A percentile compares a stretch with the other conserved stretches of the same genome.
phyloP scores from a whole-genome alignment of 306 rosid species.

The Lotus japonicus region DNA sequence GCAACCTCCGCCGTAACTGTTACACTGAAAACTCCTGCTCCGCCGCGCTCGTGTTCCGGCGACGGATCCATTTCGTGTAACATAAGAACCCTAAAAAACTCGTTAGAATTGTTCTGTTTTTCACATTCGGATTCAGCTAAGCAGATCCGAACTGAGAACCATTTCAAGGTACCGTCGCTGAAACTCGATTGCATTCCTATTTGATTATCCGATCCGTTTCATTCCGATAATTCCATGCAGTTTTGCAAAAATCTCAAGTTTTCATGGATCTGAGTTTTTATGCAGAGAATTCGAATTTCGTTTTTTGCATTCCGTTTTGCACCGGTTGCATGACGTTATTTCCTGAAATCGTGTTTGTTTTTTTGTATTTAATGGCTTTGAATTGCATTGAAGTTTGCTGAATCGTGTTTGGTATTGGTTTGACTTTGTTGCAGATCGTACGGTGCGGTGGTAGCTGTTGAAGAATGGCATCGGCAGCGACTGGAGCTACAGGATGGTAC shows the following conservation, averaged over 20 bases:
- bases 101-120: background rate
- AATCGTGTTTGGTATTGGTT: background rate
- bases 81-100: background rate
- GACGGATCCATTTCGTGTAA: too few relatives aligned
- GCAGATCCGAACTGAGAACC: slow-evolving; percentile 28
- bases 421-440: slow-evolving; percentile 21
- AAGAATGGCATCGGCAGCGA: slow-evolving; percentile 74
- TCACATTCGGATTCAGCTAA: background rate
- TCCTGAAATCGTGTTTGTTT: background rate
- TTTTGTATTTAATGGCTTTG: background rate
- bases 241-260: background rate
- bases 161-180: slow-evolving; percentile 17
- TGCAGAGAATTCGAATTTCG: background rate
- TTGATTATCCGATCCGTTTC: slow-evolving; percentile 18
- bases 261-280: slow-evolving; percentile 35
- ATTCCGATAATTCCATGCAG: background rate
- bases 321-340: background rate
- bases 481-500: slow-evolving; percentile 74
- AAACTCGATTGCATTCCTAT: slow-evolving; percentile 6
- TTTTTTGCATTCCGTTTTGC: background rate
- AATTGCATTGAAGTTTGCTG: background rate
- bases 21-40: background rate
- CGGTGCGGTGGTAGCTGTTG: slow-evolving; percentile 60
- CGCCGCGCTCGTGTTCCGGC: background rate
- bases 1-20: too few relatives aligned